Conservation (phyloP, 2,329 filamentous ascomycete species). For the Paecilomyces sp. region DNA sequence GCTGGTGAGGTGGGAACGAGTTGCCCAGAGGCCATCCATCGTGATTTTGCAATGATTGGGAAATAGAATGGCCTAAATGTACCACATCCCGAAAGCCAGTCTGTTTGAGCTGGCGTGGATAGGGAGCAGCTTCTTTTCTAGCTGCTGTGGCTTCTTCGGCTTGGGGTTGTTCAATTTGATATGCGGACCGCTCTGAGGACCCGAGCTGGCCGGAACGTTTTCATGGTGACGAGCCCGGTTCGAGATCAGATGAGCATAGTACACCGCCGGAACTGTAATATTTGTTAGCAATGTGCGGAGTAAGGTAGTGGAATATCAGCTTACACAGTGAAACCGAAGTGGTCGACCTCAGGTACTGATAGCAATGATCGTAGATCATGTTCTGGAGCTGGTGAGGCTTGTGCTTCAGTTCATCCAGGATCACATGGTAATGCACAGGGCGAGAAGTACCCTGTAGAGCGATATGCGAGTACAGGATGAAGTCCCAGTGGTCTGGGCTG, state of each 20-base stretch:
- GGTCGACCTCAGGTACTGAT: constrained; percentile 85
- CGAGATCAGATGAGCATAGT: constrained; percentile 89
- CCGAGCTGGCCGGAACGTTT: constrained; percentile 34
- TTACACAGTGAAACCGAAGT: constrained; percentile 75
- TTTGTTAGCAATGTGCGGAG: constrained; percentile 3
- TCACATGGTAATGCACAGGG: constrained; percentile 85
- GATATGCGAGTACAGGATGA: constrained; percentile 63
- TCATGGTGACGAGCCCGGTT: constrained; percentile 74
- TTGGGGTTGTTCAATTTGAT: constrained; percentile 24
- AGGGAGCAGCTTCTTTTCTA: constrained; percentile 25
- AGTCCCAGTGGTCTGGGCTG: constrained; percentile 84
- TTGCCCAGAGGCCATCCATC: constrained; percentile 3
- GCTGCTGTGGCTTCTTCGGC: constrained; percentile 16
- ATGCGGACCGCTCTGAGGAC: constrained; percentile 32
- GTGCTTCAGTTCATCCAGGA: constrained; percentile 71
- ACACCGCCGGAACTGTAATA: constrained; percentile 64
- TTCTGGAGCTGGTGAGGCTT: constrained; percentile 65
- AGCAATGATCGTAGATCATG: constrained; percentile 91
- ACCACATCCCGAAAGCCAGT: constrained; percentile 33
- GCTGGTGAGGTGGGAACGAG: background rate
- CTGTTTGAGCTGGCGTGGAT: constrained; percentile 22
- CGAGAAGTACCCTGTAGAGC: constrained; percentile 93
- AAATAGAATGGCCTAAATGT: constrained; percentile 19
- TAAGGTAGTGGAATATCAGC: constrained; percentile 6
- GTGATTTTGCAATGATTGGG: background rate